Conservation (phyloP, 306 rosid species). For the Vigna reflexopilosa region DNA sequence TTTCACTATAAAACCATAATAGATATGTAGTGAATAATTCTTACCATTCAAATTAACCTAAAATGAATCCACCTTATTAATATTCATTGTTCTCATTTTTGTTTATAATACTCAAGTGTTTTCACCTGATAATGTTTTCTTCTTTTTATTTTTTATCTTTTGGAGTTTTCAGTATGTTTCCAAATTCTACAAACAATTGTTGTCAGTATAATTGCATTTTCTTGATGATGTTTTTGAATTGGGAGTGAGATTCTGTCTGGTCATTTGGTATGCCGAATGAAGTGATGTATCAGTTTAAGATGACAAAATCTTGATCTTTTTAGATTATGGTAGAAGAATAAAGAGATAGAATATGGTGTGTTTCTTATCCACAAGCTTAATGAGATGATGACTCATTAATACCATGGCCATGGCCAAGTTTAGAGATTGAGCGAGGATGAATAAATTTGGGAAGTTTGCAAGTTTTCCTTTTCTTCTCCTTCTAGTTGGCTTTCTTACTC, state of each 20-base stretch:
- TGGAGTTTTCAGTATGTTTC: neutral
- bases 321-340: neutral
- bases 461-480: neutral
- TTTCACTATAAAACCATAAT: neutral
- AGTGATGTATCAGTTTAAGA: neutral
- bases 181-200: neutral
- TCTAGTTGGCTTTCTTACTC: neutral
- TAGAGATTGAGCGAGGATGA: too few species aligned
- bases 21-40: neutral
- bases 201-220: neutral
- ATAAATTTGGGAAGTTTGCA: neutral
- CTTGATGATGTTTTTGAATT: neutral
- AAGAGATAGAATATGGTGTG: neutral
- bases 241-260: neutral
- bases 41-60: neutral
- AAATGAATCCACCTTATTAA: neutral
- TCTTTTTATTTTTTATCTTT: neutral
- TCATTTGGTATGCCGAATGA: neutral
- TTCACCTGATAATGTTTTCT: neutral
- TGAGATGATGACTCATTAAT: neutral
- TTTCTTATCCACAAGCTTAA: neutral
- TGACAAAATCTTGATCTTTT: neutral
- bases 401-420: neutral
- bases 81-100: neutral
- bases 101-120: neutral